Conservation (phyloP, 768 basidiomycete genomes). For the Amanita rubescens region DNA sequence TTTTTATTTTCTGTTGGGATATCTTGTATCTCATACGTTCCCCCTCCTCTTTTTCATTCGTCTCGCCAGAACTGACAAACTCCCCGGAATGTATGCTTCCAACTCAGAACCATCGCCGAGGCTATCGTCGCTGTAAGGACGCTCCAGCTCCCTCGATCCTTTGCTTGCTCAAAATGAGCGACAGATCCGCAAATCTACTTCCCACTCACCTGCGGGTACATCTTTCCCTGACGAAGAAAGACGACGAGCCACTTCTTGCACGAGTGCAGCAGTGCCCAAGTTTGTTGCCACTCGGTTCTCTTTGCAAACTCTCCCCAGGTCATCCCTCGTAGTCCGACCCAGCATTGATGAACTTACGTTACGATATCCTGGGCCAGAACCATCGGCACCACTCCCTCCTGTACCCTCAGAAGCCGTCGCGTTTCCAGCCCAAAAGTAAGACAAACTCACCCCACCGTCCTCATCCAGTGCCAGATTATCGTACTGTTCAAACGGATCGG, state of each 20-base stretch:
- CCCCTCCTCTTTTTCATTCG: too few relatives aligned
- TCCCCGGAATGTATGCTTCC: too few relatives aligned
- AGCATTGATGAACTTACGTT: constrained; percentile 1
- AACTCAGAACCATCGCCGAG: constrained; percentile 1
- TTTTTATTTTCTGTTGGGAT: too few relatives aligned
- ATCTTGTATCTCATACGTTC: too few relatives aligned
- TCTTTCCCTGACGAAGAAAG: background rate
- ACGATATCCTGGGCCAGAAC: background rate
- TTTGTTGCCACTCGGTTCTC: background rate
- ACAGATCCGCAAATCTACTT: background rate
- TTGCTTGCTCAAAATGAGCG: background rate
- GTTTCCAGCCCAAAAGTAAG: background rate
- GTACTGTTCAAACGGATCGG: background rate
- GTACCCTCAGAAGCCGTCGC: background rate
- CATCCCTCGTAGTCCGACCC: background rate
- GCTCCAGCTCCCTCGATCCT: background rate
- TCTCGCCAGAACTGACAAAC: too few relatives aligned
- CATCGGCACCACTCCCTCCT: background rate
- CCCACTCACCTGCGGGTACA: background rate
- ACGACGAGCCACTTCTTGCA: constrained; percentile 1
- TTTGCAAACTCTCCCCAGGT: background rate
- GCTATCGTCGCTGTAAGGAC: constrained; percentile 2
- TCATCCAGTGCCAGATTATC: background rate
- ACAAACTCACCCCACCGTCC: background rate
- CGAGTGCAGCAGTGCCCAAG: background rate